Conservation (phyloP, 352 stramenopile species). For the Phytophthora chlamydospora region DNA sequence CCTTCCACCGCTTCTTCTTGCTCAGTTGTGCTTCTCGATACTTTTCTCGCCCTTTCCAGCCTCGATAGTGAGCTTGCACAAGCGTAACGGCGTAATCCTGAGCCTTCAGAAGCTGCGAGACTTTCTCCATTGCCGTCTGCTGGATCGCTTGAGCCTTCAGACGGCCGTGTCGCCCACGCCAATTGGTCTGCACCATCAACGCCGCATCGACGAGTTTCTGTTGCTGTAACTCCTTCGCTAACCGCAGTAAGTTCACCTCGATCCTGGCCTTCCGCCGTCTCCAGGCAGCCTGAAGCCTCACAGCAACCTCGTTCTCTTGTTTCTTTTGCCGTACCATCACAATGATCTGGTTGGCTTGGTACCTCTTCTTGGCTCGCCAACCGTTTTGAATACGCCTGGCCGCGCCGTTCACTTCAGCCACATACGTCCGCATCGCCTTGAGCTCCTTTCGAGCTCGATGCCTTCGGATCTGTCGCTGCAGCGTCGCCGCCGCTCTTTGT, state of each 20-base stretch:
- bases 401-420: constrained; percentile 37
- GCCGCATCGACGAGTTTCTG: constrained; percentile 39
- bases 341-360: constrained; percentile 50
- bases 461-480: constrained; percentile 54
- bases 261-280: constrained; percentile 59
- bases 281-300: constrained; percentile 64
- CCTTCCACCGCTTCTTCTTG: constrained; percentile 92
- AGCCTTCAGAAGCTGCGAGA: constrained; percentile 59
- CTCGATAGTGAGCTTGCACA: constrained; percentile 80
- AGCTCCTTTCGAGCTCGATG: constrained; percentile 48
- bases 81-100: constrained; percentile 70
- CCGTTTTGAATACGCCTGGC: constrained; percentile 52
- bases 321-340: constrained; percentile 37
- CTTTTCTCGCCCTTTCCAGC: constrained; percentile 64
- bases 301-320: constrained; percentile 48
- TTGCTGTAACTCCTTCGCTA: constrained; percentile 47
- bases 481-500: constrained; percentile 48
- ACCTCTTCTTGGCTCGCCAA: constrained; percentile 60
- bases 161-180: constrained; percentile 45
- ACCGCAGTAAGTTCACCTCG: constrained; percentile 41
- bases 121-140: constrained; percentile 43
- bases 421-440: constrained; percentile 25
- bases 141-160: constrained; percentile 35
- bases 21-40: constrained; percentile 58
- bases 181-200: constrained; percentile 56